Evolutionary conservation across 805 yeast genomes (phyloP), one percentile per base, ranked within the genome.

Genomic region (Kodamaea hsintzibuensis): DNA sequence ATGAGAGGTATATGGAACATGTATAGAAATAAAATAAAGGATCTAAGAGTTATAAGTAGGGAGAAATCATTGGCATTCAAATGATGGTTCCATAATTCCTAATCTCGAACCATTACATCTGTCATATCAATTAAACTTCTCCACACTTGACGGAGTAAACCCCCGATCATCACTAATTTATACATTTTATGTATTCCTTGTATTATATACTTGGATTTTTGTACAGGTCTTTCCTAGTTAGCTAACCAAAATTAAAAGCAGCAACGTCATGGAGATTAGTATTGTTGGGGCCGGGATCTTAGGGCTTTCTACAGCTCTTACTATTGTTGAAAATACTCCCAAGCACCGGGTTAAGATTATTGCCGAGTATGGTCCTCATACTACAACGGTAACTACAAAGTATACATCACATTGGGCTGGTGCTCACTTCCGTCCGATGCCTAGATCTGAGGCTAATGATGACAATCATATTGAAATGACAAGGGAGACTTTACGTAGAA

Each of bases 321-420:
- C 71, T 0, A 62, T 84, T 14, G 60, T 72, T 1, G 81, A 81
- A 51, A 57, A 62, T 12, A 65, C 71, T 27, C n/a, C 27, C 22
- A n/a, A 13, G n/a, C 44, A 54, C 2, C 52, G 54, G 1, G 72
- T 84, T n/a, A 72, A 74, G 1, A 67, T 86, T 3, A 64, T 86
- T 8, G 83, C 87, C 0, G 73, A 66, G 66, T 39, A 73, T 73
- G 65, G 74, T 69, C 70, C 87, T 71, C 57, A 67, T 59, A 55
- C 83, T 68, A 54, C 62, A 47, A 62, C 70, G 1, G 57, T 61
- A 47, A 60, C 57, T 55, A 62, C 69, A 7, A 70, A 72, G 35
- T 82, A 82, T 60, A 84, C 91, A 3, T 85, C 90, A 0, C 79
- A 86, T 2, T 86, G 89, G 90, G 91, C 91, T 0, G 92, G 92